Base-by-base conservation (phyloP, 306 rosid species). In the Prunus salicina region DNA sequence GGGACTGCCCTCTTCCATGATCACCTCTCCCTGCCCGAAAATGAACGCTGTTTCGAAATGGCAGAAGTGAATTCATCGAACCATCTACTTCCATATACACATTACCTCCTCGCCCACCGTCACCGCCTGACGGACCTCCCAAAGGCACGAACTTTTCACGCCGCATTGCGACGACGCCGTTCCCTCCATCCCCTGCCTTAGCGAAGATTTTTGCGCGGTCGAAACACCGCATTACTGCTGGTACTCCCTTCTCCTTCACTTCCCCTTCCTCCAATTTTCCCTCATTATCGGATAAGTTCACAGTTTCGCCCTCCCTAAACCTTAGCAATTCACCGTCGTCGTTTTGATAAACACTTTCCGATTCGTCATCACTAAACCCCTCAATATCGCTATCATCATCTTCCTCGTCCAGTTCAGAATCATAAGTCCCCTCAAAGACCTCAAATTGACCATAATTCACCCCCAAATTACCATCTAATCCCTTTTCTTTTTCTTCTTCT, bases 191-290 rank as follows among this genome's bases (percentile, higher is more conserved):
- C 43, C 98, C 98, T 0, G 97, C 87, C 78, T 88, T 92, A 41
- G 65, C 95, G 2, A 19, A 92, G 12, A 94, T 89, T 49, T 90
- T 94, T 0, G 98, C 95, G 0, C 98, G 84, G 81, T 94, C 97
- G 64, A 94, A 94, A 62, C 97, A 94, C 27, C 97, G 84, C 98
- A 94, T 94, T 75, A 94, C 96, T 27, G 98, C 97, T 14, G 97
- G 96, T 43, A 91, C 77, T 13, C 97, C 96, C 71, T 92, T 94
- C 84, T 94, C 98, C 86, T 94, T 94, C 66, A 79, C 84, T 10
- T 32, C 84, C 30, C 52, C 86, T 18, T 60, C 85, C 55, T 73
- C 77, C 27, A 45, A 67, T 12, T 74, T 74, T 13, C 41, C 81
- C 32, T 80, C 88, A 2, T 11, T 58, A 1, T 71, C 78, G 10